These are phyloP conservation scores for Crithidia bombi DNA, from an alignment of 208 protist species.

Conservation along the genomic window DNA sequence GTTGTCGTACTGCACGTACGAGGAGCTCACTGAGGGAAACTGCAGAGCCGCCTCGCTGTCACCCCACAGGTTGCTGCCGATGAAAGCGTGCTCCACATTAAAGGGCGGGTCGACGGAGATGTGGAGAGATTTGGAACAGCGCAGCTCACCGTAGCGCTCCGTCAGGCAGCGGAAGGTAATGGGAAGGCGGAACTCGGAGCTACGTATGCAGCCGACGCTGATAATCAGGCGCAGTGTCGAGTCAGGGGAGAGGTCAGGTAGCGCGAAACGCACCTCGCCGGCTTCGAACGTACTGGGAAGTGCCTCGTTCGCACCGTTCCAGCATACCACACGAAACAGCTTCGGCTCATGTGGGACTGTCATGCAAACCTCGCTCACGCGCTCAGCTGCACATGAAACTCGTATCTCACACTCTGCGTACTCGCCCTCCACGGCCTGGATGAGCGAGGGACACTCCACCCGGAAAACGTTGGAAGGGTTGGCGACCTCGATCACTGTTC, in stretches of 20 bases:
- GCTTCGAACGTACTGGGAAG: neutral
- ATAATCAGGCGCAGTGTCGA: constrained; percentile 24
- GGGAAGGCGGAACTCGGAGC: constrained; percentile 43
- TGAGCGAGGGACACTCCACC: constrained; percentile 36
- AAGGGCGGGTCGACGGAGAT: constrained; percentile 45
- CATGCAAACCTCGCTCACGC: constrained; percentile 37
- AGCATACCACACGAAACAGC: constrained; percentile 32
- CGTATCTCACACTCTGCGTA: constrained; percentile 41
- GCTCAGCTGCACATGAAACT: constrained; percentile 32
- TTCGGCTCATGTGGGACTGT: constrained; percentile 35
- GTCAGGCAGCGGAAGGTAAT: constrained; percentile 35
- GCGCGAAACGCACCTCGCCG: constrained; percentile 15
- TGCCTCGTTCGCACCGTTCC: constrained; percentile 16
- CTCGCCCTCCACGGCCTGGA: constrained; percentile 66
- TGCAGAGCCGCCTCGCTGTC: constrained; percentile 12
- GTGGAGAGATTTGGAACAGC: constrained; percentile 28
- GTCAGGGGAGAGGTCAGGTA: constrained; percentile 26
- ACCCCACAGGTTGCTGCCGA: constrained; percentile 25
- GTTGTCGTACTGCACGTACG: constrained; percentile 38
- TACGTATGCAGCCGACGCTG: constrained; percentile 34
- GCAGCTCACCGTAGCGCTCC: constrained; percentile 28
- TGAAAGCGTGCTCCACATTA: constrained; percentile 33
- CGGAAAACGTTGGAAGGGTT: constrained; percentile 41
- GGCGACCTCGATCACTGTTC: constrained; percentile 29
- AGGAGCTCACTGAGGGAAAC: constrained; percentile 24